Conservation (phyloP, 78 protist species). For the Chrysochromulina tobinii region DNA sequence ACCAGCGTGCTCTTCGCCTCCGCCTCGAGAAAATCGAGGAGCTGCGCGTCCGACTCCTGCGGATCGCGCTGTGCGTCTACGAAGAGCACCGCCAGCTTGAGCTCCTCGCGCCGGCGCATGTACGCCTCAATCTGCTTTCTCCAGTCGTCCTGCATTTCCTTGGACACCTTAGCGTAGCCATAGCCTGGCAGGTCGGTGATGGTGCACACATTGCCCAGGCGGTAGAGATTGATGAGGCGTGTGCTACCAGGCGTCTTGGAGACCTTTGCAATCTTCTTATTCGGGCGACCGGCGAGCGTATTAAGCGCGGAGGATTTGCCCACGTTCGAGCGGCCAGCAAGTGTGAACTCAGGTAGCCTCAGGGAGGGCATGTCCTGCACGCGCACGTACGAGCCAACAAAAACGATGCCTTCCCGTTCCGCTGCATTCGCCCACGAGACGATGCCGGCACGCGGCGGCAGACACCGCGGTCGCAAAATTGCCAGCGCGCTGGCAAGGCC, state of each 20-base stretch:
- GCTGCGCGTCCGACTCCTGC: not conserved
- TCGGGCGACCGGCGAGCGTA: not conserved
- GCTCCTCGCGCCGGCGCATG: not conserved
- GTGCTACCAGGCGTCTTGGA: constrained; percentile 14
- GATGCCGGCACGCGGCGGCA: too few relatives aligned
- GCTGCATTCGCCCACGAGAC: not conserved
- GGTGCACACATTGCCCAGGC: not conserved
- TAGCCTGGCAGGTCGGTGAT: not conserved
- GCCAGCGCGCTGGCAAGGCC: too few relatives aligned
- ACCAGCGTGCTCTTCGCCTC: not conserved
- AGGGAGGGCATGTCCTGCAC: not conserved
- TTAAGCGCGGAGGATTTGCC: constrained; percentile 20
- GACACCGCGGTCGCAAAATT: too few relatives aligned
- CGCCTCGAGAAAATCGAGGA: not conserved
- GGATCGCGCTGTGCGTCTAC: not conserved
- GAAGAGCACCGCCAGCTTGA: not conserved
- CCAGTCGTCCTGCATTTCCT: not conserved
- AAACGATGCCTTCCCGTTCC: not conserved
- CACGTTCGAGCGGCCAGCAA: constrained; percentile 5
- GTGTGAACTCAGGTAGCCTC: not conserved
- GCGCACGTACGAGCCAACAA: not conserved
- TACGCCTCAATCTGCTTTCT: not conserved
- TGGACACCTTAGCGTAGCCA: not conserved
- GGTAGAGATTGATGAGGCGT: not conserved
- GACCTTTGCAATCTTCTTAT: not conserved